Conservation (phyloP, 257 asterid species). For the Catharanthus roseus region DNA sequence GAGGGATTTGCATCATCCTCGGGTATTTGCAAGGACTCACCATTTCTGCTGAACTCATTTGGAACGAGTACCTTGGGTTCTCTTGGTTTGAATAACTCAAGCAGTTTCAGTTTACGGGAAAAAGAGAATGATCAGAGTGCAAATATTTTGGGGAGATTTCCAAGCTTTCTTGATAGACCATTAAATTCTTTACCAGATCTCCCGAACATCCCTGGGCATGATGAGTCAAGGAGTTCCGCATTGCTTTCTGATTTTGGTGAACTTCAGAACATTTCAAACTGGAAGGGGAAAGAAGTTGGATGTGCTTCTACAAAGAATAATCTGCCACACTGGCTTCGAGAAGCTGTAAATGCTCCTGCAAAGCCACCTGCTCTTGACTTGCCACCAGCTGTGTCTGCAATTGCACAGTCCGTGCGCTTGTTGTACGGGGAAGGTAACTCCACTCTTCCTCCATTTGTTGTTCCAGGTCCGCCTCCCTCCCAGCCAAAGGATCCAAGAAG, state of each 20-base stretch:
- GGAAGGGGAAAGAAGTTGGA: slow-evolving; percentile 60
- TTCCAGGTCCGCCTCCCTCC: slow-evolving; percentile 70
- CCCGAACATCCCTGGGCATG: slow-evolving; percentile 30
- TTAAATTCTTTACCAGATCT: slow-evolving; percentile 20
- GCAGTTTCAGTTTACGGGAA: slow-evolving; percentile 10
- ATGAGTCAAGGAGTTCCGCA: slow-evolving; percentile 30
- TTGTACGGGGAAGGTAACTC: slow-evolving; percentile 63
- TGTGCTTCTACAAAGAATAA: slow-evolving; percentile 38
- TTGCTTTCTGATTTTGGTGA: slow-evolving; percentile 22
- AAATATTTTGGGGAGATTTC: slow-evolving; percentile 39
- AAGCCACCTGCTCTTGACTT: slow-evolving; percentile 40
- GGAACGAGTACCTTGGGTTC: slow-evolving; percentile 51
- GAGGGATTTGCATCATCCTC: slow-evolving; percentile 43
- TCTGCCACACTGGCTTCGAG: slow-evolving; percentile 97
- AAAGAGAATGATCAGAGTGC: slow-evolving; percentile 29
- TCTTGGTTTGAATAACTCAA: slow-evolving; percentile 30
- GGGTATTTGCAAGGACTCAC: slow-evolving; percentile 32
- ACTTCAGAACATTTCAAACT: slow-evolving; percentile 25
- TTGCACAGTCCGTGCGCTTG: slow-evolving; percentile 78
- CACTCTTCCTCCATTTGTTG: slow-evolving; percentile 69
- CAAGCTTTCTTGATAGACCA: slow-evolving; percentile 32
- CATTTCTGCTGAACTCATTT: slow-evolving; percentile 53
- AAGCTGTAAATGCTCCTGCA: slow-evolving; percentile 64
- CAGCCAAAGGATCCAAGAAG: slow-evolving; percentile 68
- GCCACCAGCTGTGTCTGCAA: slow-evolving; percentile 70